phyloP scores from a whole-genome alignment of 345 rosid genomes.

The Chamaenerion angustifolium region DNA sequence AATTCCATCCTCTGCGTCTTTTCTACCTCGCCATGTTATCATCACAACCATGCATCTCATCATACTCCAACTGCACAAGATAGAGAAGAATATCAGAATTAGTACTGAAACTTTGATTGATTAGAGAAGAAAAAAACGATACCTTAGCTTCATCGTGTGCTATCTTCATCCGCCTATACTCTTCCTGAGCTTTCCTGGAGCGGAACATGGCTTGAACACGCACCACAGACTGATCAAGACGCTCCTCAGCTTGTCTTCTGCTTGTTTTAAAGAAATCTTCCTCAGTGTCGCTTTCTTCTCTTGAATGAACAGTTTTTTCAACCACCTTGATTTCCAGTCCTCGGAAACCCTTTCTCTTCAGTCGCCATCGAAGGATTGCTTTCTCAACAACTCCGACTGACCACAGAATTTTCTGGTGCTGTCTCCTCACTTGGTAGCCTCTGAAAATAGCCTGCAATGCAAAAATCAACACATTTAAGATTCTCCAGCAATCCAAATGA shows the following conservation, averaged over 20 bases:
- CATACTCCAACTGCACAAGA: conserved; percentile 56
- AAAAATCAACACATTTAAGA: not conserved
- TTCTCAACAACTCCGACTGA: conserved; percentile 93
- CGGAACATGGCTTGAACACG: conserved; percentile 89
- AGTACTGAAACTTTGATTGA: no score
- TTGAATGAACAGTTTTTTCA: conserved; percentile 15
- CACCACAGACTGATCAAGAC: conserved; percentile 74
- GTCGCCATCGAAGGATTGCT: conserved; percentile 78
- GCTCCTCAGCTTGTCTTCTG: conserved; percentile 81
- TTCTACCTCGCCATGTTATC: conserved; percentile 17
- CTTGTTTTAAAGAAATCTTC: conserved; percentile 70
- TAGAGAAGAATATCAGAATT: not conserved
- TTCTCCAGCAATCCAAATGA: not conserved
- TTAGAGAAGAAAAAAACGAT: no score
- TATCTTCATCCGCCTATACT: conserved; percentile 77
- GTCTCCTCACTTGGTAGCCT: conserved; percentile 69
- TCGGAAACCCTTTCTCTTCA: conserved; percentile 71
- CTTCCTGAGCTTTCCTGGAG: conserved; percentile 86
- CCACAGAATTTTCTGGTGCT: conserved; percentile 69
- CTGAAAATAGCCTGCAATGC: conserved; percentile 69
- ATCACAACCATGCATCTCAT: conserved; percentile 19
- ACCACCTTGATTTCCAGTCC: conserved; percentile 47
- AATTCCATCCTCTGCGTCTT: not conserved
- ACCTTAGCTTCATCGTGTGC: conserved; percentile 57
- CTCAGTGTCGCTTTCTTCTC: conserved; percentile 30